Evolutionary conservation across 805 yeast species (phyloP), one percentile per base, ranked within the genome.

Genomic region (Ogataea siamensis): DNA sequence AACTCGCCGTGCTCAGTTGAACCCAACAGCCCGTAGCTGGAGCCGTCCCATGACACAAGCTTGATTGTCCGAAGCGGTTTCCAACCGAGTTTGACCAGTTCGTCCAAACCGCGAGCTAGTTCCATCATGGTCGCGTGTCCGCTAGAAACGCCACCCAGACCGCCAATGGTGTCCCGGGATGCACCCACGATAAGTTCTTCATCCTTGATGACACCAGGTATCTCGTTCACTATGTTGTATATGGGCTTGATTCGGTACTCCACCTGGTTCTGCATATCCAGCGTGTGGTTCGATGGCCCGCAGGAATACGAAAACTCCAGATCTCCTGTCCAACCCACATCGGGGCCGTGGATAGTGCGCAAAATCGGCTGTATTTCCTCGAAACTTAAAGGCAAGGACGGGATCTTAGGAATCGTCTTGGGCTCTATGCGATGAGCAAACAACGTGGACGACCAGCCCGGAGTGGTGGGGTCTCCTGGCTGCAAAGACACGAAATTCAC

Each of bases 391-490:
- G 83, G 79, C 7, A 77, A 47, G 0, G 77, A 73, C 0, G 83
- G 83, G 7, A 78, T 73, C 20, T 60, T 58, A 0, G 82, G 81
- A 5, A 74, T 60, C 19, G 62, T 64, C 13, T 56, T 50, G 0
- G 79, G 74, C 13, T 68, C 56, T 4, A 57, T 42, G 32, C 76
- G 53, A 40, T 63, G 69, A 5, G 64, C 60, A 28, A 66, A 54
- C 6, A 54, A 54, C 20, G 71, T 73, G 15, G 84, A 74, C 2
- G 86, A 72, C 63, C 75, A 76, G 3, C 86, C 87, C 6, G 87
- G 86, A 2, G 88, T 80, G 0, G 88, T 78, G 23, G 89, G 89
- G 54, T 83, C 91, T 9, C 89, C 89, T 0, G 88, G 87, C 34
- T 69, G 68, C 21, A 74, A 75, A 3, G 78, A 71, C 39, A 78